phyloP scores from a whole-genome alignment of 2,329 filamentous ascomycete species.

The Aureobasidium leucospermi region DNA sequence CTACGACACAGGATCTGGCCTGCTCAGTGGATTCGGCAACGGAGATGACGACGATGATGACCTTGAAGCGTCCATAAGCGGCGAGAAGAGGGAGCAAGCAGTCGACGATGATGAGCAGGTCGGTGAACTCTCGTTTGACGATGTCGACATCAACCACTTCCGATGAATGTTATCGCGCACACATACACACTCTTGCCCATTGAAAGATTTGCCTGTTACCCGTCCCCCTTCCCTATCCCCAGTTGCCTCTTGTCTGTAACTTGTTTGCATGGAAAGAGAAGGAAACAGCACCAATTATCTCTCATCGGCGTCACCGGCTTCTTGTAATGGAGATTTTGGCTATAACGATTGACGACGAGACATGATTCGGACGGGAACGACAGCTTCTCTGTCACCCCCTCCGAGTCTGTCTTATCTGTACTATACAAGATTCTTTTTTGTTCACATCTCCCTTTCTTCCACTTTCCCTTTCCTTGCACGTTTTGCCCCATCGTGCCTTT shows the following conservation, averaged over 20 bases:
- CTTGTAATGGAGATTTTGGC: conserved; percentile 9
- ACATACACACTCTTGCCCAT: background rate
- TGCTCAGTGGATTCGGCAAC: conserved; percentile 80
- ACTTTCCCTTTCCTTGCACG: background rate
- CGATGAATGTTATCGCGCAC: conserved; percentile 34
- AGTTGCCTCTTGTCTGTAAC: background rate
- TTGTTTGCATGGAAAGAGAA: conserved; percentile 9
- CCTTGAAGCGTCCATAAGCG: conserved; percentile 57
- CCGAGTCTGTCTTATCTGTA: background rate
- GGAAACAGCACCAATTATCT: background rate
- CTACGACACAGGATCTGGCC: conserved; percentile 24
- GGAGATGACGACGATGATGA: conserved; percentile 94
- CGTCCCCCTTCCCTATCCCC: background rate
- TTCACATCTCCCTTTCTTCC: background rate
- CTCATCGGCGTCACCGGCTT: background rate
- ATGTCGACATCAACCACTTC: conserved; percentile 52
- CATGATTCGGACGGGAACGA: background rate
- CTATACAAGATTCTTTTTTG: conserved; percentile 9
- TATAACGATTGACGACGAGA: conserved; percentile 12
- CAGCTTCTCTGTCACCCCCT: background rate
- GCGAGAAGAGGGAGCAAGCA: conserved; percentile 35
- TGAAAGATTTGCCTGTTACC: background rate
- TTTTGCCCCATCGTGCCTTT: background rate
- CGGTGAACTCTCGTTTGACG: conserved; percentile 57
- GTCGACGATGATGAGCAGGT: conserved; percentile 56